Evolutionary conservation across 1,284 basidiomycete genomes (phyloP).

Genomic region (Papiliotrema fonsecae): DNA sequence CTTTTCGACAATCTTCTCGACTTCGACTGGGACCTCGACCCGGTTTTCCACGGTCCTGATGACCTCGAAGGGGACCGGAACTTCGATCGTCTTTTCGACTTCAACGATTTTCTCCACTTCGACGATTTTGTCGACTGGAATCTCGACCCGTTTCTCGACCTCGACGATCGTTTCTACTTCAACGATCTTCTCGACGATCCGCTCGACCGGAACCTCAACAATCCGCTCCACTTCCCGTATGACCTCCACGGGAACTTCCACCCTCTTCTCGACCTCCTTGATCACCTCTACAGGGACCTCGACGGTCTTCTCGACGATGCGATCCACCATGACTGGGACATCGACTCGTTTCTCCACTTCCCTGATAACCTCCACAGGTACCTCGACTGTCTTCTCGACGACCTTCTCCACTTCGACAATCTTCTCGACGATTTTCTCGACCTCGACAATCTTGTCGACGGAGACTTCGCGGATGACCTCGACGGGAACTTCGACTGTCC

Average conservation of each 20-base stretch:
- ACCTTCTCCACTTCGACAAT: slow-evolving; percentile 34
- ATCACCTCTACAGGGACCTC: slow-evolving; percentile 30
- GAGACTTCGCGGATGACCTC: slow-evolving; percentile 41
- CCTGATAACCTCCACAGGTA: slow-evolving; percentile 39
- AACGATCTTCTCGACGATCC: slow-evolving; percentile 26
- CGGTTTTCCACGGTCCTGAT: slow-evolving; percentile 45
- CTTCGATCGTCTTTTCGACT: slow-evolving; percentile 49
- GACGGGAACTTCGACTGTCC: slow-evolving; percentile 39
- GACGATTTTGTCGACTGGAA: slow-evolving; percentile 38
- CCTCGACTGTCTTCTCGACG: slow-evolving; percentile 28
- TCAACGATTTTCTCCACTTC: slow-evolving; percentile 34
- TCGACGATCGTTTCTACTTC: slow-evolving; percentile 31
- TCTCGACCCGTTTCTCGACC: slow-evolving; percentile 36
- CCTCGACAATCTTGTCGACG: slow-evolving; percentile 38
- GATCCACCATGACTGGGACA: slow-evolving; percentile 41
- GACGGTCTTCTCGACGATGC: slow-evolving; percentile 30
- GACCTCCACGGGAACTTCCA: slow-evolving; percentile 34
- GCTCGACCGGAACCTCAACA: slow-evolving; percentile 37
- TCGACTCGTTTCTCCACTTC: slow-evolving; percentile 49
- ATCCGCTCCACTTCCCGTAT: slow-evolving; percentile 40
- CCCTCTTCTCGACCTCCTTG: slow-evolving; percentile 26
- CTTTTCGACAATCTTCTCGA: slow-evolving; percentile 25
- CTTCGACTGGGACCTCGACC: slow-evolving; percentile 30
- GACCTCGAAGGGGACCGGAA: slow-evolving; percentile 44
- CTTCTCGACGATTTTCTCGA: slow-evolving; percentile 41